phyloP scores from a whole-genome alignment of 768 basidiomycete genomes.

The Lactifluus rugatus region DNA sequence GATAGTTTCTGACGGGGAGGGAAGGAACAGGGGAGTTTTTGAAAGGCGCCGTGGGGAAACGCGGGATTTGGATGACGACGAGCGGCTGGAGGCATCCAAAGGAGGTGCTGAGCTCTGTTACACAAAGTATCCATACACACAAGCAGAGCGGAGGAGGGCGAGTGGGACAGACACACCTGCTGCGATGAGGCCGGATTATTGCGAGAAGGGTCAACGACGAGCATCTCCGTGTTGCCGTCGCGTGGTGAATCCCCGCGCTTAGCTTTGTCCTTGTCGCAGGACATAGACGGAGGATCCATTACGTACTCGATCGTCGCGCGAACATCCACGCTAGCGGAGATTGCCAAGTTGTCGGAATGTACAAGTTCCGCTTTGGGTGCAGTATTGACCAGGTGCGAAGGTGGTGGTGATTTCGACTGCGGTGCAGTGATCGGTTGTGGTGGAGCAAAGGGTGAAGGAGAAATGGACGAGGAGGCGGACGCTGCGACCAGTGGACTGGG shows the following conservation, averaged over 20 bases:
- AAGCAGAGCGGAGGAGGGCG: background rate
- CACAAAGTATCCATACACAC: background rate
- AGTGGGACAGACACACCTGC: background rate
- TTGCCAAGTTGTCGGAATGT: background rate
- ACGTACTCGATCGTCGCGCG: background rate
- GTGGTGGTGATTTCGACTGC: background rate
- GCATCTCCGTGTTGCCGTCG: background rate
- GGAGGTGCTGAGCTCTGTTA: background rate
- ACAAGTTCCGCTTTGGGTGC: background rate
- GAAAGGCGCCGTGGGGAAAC: background rate
- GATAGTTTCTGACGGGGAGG: background rate
- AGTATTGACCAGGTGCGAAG: background rate
- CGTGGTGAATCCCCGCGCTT: background rate
- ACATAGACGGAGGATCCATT: background rate
- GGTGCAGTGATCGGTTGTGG: background rate
- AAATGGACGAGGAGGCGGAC: background rate
- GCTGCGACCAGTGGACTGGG: background rate
- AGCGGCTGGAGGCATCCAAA: background rate
- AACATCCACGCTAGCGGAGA: background rate
- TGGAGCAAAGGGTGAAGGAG: conserved; percentile 10
- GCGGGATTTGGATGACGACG: background rate
- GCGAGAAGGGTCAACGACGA: background rate
- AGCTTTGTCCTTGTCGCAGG: background rate
- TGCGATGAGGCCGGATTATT: background rate
- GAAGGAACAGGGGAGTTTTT: conserved; percentile 8